phyloP scores from a whole-genome alignment of 495 filamentous ascomycete genomes.

The Penicillium bialowiezense region DNA sequence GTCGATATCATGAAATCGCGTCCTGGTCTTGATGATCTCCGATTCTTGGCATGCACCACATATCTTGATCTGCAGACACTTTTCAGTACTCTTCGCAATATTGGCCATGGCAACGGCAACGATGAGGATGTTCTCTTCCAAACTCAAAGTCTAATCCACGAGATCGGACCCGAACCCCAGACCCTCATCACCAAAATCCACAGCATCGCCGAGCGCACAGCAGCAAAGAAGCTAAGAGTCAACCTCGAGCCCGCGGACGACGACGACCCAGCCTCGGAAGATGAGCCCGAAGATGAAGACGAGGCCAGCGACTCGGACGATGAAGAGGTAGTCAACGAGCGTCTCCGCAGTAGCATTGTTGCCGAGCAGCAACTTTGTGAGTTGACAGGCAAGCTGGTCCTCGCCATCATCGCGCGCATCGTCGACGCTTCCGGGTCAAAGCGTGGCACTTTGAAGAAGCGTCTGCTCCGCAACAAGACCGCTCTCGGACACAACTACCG shows the following conservation, averaged over 20 bases:
- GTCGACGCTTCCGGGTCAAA: conserved; percentile 60
- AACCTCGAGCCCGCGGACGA: conserved; percentile 68
- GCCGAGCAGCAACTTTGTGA: conserved; percentile 83
- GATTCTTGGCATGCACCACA: conserved; percentile 67
- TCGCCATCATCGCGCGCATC: conserved; percentile 69
- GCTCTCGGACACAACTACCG: conserved; percentile 71
- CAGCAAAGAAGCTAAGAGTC: conserved; percentile 65
- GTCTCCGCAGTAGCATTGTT: conserved; percentile 58
- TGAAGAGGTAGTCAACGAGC: conserved; percentile 50
- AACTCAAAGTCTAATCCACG: conserved; percentile 60
- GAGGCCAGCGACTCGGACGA: conserved; percentile 54
- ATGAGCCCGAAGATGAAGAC: conserved; percentile 55
- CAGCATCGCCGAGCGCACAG: conserved; percentile 66
- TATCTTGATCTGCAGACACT: conserved; percentile 79
- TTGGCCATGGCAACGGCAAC: conserved; percentile 36
- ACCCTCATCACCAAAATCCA: conserved; percentile 70
- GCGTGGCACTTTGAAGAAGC: conserved; percentile 58
- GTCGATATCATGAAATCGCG: conserved; percentile 60
- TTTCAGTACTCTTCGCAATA: conserved; percentile 66
- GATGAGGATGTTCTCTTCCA: conserved; percentile 48
- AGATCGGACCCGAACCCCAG: conserved; percentile 57
- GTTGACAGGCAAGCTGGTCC: conserved; percentile 75
- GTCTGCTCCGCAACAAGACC: conserved; percentile 64
- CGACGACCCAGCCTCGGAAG: conserved; percentile 54
- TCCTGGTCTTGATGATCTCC: conserved; percentile 65